Evolutionary conservation across 2,329 filamentous ascomycete species (phyloP), one percentile per base, ranked within the genome.

Genomic region (Coniochaeta sp.): DNA sequence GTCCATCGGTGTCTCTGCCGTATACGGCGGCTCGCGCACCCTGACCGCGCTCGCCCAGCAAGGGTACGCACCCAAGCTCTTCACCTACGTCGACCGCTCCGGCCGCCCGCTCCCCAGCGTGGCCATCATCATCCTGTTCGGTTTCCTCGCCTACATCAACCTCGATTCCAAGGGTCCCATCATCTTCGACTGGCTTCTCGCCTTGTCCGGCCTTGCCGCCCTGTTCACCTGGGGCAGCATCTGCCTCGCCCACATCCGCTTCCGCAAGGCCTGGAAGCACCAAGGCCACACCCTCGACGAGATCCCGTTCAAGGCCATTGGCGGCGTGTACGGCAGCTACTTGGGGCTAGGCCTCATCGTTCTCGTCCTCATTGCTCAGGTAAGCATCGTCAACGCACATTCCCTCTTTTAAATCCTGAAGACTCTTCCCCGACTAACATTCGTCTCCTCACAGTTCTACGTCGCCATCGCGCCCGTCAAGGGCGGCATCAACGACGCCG

Each of bases 211-310:
- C 59, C 78, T 89, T 1, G 81, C 81, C 14, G 79, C 83, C 26
- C 78, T 89, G 52, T 88, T 88, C 71, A 83, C 85, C 17, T 89
- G 86, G 86, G 84, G 79, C 24, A 84, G 81, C 54, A 87, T 89
- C 66, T 87, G 84, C 69, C 70, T 86, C 19, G 80, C 83, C 1
- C 86, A 89, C 67, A 86, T 89, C 65, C 85, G 86, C n/a, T 89
- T 88, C 80, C 84, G 86, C 40, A 64, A 68, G 5, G 86, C 84
- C 0, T 89, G 86, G 86, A 71, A 69, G 24, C 68, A 72, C 17
- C 79, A 87, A 60, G 85, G 85, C 26, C 84, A 82, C 66, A 79
- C 76, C 1, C 70, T 87, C 4, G 83, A 88, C n/a, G 84, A 87
- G 67, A 80, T 90, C 4, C 83, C 87, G 1, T 90, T 87, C 76